Evolutionary conservation across 164 flowering plant genomes (phyloP).

Genomic region (Umbilicus rupestris): DNA sequence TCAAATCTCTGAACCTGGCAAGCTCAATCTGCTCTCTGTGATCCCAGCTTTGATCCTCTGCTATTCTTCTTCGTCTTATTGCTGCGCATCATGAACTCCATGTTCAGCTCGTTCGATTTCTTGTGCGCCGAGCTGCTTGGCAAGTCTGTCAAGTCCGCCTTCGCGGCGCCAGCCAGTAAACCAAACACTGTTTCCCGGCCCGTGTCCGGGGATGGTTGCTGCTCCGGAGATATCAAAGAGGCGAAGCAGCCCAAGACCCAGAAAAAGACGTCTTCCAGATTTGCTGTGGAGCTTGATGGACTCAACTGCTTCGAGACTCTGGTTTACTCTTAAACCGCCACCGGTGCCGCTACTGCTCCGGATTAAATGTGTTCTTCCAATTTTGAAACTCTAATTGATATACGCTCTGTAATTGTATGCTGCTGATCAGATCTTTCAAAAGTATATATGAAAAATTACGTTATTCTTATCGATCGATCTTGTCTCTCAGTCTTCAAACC

Average conservation of each 20-base stretch:
- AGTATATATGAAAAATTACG: not conserved
- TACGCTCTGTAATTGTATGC: not conserved
- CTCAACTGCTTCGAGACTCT: slow-evolving; percentile 10
- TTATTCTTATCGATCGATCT: not conserved
- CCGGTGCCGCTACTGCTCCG: no score
- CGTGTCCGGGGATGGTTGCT: not conserved
- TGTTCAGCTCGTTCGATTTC: slow-evolving; percentile 6
- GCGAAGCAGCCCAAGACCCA: not conserved
- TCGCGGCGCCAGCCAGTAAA: not conserved
- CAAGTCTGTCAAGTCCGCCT: not conserved
- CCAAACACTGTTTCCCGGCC: not conserved
- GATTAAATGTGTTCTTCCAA: not conserved
- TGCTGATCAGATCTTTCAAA: not conserved
- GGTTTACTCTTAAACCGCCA: not conserved
- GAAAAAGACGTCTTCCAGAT: not conserved
- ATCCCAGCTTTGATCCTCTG: not conserved
- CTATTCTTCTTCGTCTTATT: not conserved
- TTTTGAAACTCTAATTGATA: not conserved
- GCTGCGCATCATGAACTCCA: slow-evolving; percentile 5
- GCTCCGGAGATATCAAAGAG: not conserved
- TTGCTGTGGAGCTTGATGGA: slow-evolving; percentile 9
- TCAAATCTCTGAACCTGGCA: not conserved
- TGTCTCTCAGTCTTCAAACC: not conserved
- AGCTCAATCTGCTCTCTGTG: not conserved
- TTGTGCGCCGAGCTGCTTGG: not conserved